These are phyloP conservation scores for Fusarium duplospermum DNA, from an alignment of 2,329 filamentous ascomycete genomes.

Conservation along the genomic window DNA sequence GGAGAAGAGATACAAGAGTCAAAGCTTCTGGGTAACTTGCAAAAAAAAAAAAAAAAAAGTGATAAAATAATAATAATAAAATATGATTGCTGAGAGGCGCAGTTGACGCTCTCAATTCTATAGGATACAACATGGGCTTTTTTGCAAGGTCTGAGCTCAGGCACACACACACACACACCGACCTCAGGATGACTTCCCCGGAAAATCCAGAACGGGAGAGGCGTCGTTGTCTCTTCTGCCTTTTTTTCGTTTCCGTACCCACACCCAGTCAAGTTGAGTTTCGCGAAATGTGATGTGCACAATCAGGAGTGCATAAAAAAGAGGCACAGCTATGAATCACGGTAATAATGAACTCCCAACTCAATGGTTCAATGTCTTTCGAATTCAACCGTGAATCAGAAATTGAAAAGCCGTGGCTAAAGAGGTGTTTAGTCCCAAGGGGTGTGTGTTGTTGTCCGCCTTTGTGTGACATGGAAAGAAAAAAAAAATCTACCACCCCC, in stretches of 20 bases:
- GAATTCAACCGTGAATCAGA: not conserved
- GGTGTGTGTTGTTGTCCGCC: not conserved
- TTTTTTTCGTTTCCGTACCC: not conserved
- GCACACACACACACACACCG: constrained; percentile 6
- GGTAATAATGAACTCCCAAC: not conserved
- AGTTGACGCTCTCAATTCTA: constrained; percentile 34
- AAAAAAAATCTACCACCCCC: not conserved
- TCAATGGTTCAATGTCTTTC: not conserved
- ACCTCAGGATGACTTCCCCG: constrained; percentile 29
- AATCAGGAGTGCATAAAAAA: not conserved
- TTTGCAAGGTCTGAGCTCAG: constrained; percentile 18
- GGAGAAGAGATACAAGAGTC: constrained; percentile 1
- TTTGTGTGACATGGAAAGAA: not conserved
- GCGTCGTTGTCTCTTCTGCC: constrained; percentile 40
- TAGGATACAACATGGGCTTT: not conserved
- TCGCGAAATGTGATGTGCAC: not conserved
- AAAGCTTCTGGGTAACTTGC: constrained; percentile 8
- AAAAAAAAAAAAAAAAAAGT: too few species aligned
- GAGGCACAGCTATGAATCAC: not conserved
- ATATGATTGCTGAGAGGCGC: constrained; percentile 24
- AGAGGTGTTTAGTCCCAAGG: not conserved
- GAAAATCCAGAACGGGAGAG: constrained; percentile 39
- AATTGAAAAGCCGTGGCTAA: not conserved
- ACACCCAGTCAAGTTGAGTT: constrained; percentile 12
- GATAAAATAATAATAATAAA: not conserved